Conservation (phyloP, 225 moss, liverwort and hornwort species). For the Straminergon stramineum region DNA sequence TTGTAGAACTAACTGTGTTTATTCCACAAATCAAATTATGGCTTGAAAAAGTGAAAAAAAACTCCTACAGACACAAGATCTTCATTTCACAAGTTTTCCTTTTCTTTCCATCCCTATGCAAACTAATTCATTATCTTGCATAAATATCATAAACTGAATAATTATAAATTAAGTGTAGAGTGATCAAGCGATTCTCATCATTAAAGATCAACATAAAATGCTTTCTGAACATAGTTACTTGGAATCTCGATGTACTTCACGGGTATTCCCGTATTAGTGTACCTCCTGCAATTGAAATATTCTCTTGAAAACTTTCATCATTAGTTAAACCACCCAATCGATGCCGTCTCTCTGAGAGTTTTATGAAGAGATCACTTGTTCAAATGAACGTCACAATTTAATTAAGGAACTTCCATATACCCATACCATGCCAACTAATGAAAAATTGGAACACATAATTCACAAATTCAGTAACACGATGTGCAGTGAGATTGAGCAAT, state of each 20-base stretch:
- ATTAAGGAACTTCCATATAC: neutral
- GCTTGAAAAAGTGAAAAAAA: neutral
- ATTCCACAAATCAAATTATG: neutral
- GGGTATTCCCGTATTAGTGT: neutral
- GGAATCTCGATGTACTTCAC: neutral
- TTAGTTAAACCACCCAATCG: neutral
- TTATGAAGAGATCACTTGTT: too few species aligned
- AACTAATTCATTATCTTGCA: neutral
- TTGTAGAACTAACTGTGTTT: neutral
- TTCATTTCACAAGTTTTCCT: neutral
- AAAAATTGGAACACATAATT: neutral
- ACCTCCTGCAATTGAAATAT: neutral
- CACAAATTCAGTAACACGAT: neutral
- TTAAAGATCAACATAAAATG: neutral
- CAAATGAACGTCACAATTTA: neutral
- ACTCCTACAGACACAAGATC: neutral
- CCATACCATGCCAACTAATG: neutral
- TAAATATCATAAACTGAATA: neutral
- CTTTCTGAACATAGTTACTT: neutral
- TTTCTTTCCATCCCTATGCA: neutral
- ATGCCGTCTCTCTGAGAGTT: neutral
- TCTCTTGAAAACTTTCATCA: neutral
- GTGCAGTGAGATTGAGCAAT: neutral
- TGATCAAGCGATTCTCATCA: neutral
- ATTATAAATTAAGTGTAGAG: neutral